Evolutionary conservation across 1,284 basidiomycete genomes (phyloP).

Genomic region (Leccinum fuscescens): DNA sequence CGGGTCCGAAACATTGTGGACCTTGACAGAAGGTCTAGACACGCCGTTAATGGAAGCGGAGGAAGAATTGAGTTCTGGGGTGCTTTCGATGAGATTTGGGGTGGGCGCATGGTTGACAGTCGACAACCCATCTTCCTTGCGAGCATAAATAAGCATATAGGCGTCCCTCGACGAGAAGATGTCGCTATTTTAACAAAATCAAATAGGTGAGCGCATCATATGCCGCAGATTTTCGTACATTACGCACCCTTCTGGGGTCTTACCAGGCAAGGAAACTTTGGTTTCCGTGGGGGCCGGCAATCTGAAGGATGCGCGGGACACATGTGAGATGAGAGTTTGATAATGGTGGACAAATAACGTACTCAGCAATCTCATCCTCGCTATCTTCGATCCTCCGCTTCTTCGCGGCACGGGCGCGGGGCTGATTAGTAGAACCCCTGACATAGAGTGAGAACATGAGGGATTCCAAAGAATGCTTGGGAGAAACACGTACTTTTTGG

Average conservation of each 20-base stretch:
- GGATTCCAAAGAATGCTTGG: neutral
- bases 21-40: conserved; percentile 14
- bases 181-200: conserved; percentile 30
- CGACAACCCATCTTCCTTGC: conserved; percentile 32
- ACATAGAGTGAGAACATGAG: conserved; percentile 5
- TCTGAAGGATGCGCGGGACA: conserved; percentile 18
- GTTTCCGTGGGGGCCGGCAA: conserved; percentile 21
- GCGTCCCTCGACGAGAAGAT: conserved; percentile 73
- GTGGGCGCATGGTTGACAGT: conserved; percentile 20
- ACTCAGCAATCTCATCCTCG: conserved; percentile 55
- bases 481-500: conserved; percentile 28
- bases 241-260: conserved; percentile 28
- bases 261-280: conserved; percentile 27
- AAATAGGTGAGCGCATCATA: conserved; percentile 23
- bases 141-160: conserved; percentile 89
- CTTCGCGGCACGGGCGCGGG: conserved; percentile 31
- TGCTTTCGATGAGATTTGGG: conserved; percentile 24
- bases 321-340: conserved; percentile 20
- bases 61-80: conserved; percentile 12
- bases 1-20: conserved; percentile 20
- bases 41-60: conserved; percentile 20
- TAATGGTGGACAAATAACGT: conserved; percentile 24
- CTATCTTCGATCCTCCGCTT: conserved; percentile 55
- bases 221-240: conserved; percentile 8
- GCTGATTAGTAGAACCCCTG: conserved; percentile 24